A percentile compares a stretch with the other conserved stretches of the same genome.
These are phyloP conservation scores for Dissophora ornata DNA, from an alignment of 192 early-diverging fungal genomes.

Conservation along the genomic window DNA sequence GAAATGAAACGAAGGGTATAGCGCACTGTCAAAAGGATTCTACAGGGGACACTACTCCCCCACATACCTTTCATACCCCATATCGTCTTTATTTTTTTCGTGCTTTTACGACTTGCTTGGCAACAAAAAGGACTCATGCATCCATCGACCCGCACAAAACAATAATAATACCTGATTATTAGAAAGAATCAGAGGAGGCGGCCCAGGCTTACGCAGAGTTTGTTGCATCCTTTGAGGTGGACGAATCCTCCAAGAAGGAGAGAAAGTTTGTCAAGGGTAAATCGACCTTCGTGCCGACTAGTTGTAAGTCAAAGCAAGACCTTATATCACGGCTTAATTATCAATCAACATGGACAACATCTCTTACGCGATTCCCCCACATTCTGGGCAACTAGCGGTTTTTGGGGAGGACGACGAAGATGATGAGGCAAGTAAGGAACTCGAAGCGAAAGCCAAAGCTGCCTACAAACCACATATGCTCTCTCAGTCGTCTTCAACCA, in stretches of 20 bases:
- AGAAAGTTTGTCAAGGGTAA: slow-evolving; percentile 65
- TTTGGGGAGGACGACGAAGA: slow-evolving; percentile 59
- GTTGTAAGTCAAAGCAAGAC: too few relatives aligned
- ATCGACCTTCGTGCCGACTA: slow-evolving; percentile 54
- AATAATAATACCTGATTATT: slow-evolving; percentile 6
- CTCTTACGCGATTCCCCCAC: too few relatives aligned
- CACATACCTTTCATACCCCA: background rate
- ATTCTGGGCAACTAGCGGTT: slow-evolving; percentile 53
- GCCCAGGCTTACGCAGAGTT: slow-evolving; percentile 83
- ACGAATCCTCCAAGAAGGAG: slow-evolving; percentile 42
- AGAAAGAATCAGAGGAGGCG: slow-evolving; percentile 84
- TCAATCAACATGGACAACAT: too few relatives aligned
- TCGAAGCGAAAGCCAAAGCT: slow-evolving; percentile 36
- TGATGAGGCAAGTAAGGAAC: slow-evolving; percentile 33
- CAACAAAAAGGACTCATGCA: slow-evolving; percentile 32
- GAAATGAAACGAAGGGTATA: slow-evolving; percentile 78
- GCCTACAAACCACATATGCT: slow-evolving; percentile 53
- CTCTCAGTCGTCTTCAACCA: slow-evolving; percentile 17
- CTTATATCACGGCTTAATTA: too few relatives aligned
- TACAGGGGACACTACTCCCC: background rate
- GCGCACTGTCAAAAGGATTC: slow-evolving; percentile 2
- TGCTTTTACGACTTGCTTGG: slow-evolving; percentile 2
- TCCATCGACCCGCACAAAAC: slow-evolving; percentile 17
- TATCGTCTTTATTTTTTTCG: slow-evolving; percentile 11
- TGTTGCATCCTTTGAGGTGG: slow-evolving; percentile 83